Percentiles rank a stretch among this genome's conserved stretches.
Conservation (phyloP, 805 yeast species). For the Candida andamanensis region DNA sequence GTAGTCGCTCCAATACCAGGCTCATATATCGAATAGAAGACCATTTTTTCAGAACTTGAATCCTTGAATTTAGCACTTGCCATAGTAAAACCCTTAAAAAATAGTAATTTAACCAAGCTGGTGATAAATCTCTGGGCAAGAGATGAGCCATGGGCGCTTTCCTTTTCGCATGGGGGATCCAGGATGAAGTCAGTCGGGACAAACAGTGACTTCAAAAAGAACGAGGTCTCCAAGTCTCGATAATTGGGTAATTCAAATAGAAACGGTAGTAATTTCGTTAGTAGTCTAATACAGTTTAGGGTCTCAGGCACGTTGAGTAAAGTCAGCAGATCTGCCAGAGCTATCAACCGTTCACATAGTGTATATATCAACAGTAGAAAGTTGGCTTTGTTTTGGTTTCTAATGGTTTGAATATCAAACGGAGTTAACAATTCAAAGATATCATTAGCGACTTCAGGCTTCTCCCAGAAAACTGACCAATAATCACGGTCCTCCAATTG, state of each 20-base stretch:
- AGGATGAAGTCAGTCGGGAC: slow-evolving; percentile 5
- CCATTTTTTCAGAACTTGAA: background rate
- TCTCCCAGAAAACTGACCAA: slow-evolving; percentile 28
- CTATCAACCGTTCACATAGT: slow-evolving; percentile 20
- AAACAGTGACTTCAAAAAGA: slow-evolving; percentile 17
- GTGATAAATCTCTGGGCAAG: slow-evolving; percentile 5
- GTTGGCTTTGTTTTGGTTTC: slow-evolving; percentile 54
- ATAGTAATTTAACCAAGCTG: slow-evolving; percentile 42
- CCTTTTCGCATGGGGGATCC: slow-evolving; percentile 8
- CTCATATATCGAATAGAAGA: slow-evolving; percentile 55
- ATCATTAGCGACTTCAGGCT: slow-evolving; percentile 50
- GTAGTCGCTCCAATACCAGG: slow-evolving; percentile 62
- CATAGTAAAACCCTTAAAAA: slow-evolving; percentile 51
- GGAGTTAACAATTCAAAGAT: slow-evolving; percentile 53
- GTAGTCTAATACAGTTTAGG: slow-evolving; percentile 57
- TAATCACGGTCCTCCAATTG: slow-evolving; percentile 17
- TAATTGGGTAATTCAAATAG: slow-evolving; percentile 47
- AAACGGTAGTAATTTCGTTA: slow-evolving; percentile 64
- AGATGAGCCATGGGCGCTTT: too few species aligned
- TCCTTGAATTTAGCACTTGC: background rate
- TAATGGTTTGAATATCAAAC: slow-evolving; percentile 52
- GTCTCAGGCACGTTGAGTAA: slow-evolving; percentile 26
- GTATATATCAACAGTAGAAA: slow-evolving; percentile 48
- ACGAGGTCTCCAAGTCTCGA: slow-evolving; percentile 20
- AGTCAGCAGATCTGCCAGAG: slow-evolving; percentile 5